Base-by-base conservation (phyloP, 2,329 filamentous ascomycete genomes). In the Alternaria viburni region DNA sequence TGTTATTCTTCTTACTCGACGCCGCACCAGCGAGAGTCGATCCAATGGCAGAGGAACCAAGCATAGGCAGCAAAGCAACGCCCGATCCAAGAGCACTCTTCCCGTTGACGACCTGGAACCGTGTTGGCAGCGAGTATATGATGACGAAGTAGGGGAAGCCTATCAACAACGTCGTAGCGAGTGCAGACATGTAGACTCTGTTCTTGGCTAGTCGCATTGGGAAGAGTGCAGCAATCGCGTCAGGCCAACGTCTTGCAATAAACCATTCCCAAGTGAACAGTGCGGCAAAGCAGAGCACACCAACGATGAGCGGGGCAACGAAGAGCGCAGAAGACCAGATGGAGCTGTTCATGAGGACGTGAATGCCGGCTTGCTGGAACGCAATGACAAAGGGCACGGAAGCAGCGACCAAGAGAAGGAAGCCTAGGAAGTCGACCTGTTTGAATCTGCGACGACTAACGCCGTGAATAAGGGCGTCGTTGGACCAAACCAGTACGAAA, bases 341-440 rank as follows among this genome's bases (percentile, higher is more conserved):
- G 19, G 55, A 15, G 26, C 50, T 49, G 13, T 61, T 25, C 21
- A 49, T 46, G n/a, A 59, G 57, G 1, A 65, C 61, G 3, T 77
- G 65, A 0, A 75, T 72, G 1, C 83, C 83, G 4, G 82, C 82
- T 65, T 84, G 84, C 68, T 89, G 86, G 59, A 89, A 88, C 2
- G 87, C 80, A 67, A 88, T 88, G 0, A 88, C 85, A 5, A 88
- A 80, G 3, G 89, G 80, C 0, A 87, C 83, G 0, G 86, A 83
- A 2, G 86, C 83, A 4, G 83, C 78, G 9, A 89, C 81, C 26
- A 64, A 15, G 12, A 88, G 76, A 21, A 89, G 79, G n/a, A 85
- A 85, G 11, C 87, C 87, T 5, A 85, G 45, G 56, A 85, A 81
- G 25, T 64, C 62, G n/a, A 64, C 9, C 30, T 64, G 62, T 7